Evolutionary conservation across 805 yeast species (phyloP).

Genomic region (Candida ipomoeae): DNA sequence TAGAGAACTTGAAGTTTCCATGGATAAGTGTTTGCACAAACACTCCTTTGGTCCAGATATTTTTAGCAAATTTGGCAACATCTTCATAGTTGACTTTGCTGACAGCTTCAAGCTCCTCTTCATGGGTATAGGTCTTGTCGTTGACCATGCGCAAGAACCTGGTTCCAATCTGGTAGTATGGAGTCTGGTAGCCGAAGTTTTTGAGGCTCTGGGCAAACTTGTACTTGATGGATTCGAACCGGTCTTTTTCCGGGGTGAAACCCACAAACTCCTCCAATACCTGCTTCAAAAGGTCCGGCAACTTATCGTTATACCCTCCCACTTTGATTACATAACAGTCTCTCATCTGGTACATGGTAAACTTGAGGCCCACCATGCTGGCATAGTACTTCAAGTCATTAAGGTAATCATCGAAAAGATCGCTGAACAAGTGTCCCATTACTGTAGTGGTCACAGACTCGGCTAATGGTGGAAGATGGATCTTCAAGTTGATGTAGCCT

Average conservation of each 20-base stretch:
- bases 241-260: constrained; percentile 48
- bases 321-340: constrained; percentile 66
- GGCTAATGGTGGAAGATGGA: constrained; percentile 62
- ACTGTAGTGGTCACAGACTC: constrained; percentile 57
- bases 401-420: constrained; percentile 69
- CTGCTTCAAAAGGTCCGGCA: constrained; percentile 56
- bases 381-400: constrained; percentile 82
- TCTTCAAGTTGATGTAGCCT: constrained; percentile 60
- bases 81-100: constrained; percentile 44
- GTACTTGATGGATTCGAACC: constrained; percentile 67
- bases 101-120: constrained; percentile 54
- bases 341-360: constrained; percentile 52
- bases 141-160: constrained; percentile 62
- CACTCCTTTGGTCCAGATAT: constrained; percentile 51
- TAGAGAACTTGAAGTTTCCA: constrained; percentile 62
- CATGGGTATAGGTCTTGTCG: constrained; percentile 63
- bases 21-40: constrained; percentile 68
- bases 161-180: constrained; percentile 72
- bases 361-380: constrained; percentile 68
- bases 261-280: constrained; percentile 51
- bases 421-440: constrained; percentile 58
- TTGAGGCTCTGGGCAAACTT: constrained; percentile 56
- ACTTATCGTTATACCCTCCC: constrained; percentile 81
- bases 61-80: constrained; percentile 46
- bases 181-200: constrained; percentile 69